phyloP scores from a whole-genome alignment of 2,329 filamentous ascomycete genomes.

The Ophiocordyceps robertsii region DNA sequence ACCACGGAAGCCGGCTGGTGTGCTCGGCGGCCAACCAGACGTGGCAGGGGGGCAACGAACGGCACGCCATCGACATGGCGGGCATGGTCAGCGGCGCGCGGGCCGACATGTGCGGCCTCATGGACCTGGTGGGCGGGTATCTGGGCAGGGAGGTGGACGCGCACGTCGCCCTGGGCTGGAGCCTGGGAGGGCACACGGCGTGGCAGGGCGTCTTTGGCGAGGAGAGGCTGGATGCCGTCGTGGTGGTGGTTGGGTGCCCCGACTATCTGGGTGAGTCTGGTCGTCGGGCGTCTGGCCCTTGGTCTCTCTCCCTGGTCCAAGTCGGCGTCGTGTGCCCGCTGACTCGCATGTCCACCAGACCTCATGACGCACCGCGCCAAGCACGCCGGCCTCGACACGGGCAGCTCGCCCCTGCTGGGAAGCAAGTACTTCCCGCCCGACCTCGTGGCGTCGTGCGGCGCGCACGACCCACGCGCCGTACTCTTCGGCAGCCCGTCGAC shows the following conservation, averaged over 20 bases:
- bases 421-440: conserved; percentile 62
- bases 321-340: too few species aligned
- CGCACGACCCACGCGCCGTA: conserved; percentile 62
- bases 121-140: conserved; percentile 68
- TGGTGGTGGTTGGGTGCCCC: conserved; percentile 77
- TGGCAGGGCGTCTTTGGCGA: conserved; percentile 78
- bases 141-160: conserved; percentile 39
- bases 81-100: conserved; percentile 60
- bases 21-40: conserved; percentile 56
- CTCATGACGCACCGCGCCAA: conserved; percentile 70
- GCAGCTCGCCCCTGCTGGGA: conserved; percentile 55
- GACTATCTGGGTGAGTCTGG: conserved; percentile 54
- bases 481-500: conserved; percentile 42
- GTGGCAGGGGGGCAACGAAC: conserved; percentile 67
- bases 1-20: conserved; percentile 68
- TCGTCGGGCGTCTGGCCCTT: too few species aligned
- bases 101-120: conserved; percentile 58
- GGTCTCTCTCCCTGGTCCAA: too few species aligned
- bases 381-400: conserved; percentile 41
- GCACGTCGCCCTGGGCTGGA: conserved; percentile 70
- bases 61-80: conserved; percentile 89
- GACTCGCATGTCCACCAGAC: conserved; percentile 15
- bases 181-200: conserved; percentile 73
- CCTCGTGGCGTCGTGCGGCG: conserved; percentile 48
- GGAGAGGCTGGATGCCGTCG: conserved; percentile 61